These are phyloP conservation scores for Solanum etuberosum DNA, from an alignment of 257 asterid species.

Conservation along the genomic window DNA sequence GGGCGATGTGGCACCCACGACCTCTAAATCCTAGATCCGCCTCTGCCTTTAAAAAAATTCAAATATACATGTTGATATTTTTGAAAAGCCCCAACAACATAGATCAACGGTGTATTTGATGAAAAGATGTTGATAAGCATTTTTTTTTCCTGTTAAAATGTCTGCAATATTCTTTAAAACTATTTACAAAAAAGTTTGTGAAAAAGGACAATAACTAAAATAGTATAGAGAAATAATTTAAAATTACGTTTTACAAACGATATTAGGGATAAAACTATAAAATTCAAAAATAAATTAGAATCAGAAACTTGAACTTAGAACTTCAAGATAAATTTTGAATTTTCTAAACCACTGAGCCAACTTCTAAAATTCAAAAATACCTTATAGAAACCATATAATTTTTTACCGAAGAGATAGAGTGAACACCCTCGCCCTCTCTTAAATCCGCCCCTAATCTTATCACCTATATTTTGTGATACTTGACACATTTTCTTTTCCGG, in stretches of 20 bases:
- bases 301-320: background rate
- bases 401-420: background rate
- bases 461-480: background rate
- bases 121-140: background rate
- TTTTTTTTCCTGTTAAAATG: background rate
- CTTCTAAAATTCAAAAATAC: no score
- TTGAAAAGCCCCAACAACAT: background rate
- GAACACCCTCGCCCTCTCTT: background rate
- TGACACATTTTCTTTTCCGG: background rate
- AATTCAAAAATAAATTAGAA: no score
- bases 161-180: background rate
- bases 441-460: background rate
- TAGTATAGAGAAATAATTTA: background rate
- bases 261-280: background rate
- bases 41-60: no score
- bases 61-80: background rate
- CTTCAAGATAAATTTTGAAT: background rate
- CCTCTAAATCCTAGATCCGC: no score
- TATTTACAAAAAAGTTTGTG: background rate
- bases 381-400: background rate
- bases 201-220: background rate
- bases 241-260: background rate
- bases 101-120: background rate
- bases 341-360: background rate
- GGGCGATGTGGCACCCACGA: no score